Base-by-base conservation (phyloP, 2,329 filamentous ascomycete genomes). In the Chaetomium sp. region DNA sequence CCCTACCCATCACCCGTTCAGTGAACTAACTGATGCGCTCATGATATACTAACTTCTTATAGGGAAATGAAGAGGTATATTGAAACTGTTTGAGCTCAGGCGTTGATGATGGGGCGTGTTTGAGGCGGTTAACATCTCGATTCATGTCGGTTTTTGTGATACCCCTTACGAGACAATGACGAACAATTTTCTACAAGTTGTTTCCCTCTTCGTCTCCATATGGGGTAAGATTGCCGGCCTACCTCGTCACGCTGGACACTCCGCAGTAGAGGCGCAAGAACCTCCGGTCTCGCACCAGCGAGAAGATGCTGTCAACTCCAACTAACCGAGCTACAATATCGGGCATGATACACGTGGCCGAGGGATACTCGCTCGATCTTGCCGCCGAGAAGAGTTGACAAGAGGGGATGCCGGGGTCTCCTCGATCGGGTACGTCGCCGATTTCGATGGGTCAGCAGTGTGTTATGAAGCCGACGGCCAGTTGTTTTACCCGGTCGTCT, bases 11-110 rank as follows among this genome's bases (percentile, higher is more conserved):
- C 13, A 5, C 38, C 16, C 38, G 16, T 42, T 42, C 38, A n/a
- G 38, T n/a, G 5, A 42, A 42, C 16, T n/a, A 25, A 10, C 58
- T 10, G 25, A 16, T 29, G 25, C 45, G n/a, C 56, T 50, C 19
- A 9, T 10, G 33, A 33, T n/a, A 21, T 55, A 59, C 65, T 74
- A 67, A 70, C 68, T 2, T 0, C 9, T 47, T 47, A 9, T 68
- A 90, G 89, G 90, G 90, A 93, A 77, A 83, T 92, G 75, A 86
- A 85, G 78, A 83, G 90, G 65, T 93, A 93, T 72, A 91, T 92
- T 67, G 90, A 92, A 77, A 91, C 88, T n/a, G 87, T 91, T 64
- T 89, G 76, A 67, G 12, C 13, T 13, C 21, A 35, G 9, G 25
- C 23, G 57, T 25, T 13, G 7, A n/a, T 21, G 38, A 13, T 47